Conservation (phyloP, 306 rosid genomes). For the Lathyrus sativus region DNA sequence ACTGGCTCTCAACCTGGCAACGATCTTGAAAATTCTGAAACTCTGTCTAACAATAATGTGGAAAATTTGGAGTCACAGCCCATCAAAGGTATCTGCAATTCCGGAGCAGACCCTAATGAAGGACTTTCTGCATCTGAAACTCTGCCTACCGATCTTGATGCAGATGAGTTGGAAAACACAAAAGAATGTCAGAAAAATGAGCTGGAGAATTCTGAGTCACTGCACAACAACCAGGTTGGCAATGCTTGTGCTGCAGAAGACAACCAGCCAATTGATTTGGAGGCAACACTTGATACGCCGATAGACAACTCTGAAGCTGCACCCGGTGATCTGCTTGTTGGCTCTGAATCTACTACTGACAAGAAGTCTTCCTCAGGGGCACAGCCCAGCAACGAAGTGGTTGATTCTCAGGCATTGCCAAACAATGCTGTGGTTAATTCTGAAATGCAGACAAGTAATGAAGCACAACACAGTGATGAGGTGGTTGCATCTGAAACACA, state of each 20-base stretch:
- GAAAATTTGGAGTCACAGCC: conserved; percentile 23
- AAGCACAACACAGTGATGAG: conserved; percentile 6
- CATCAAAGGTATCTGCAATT: conserved; percentile 30
- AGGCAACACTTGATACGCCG: not conserved
- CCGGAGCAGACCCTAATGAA: conserved; percentile 20
- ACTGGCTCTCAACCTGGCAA: conserved; percentile 28
- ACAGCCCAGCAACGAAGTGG: conserved; percentile 3
- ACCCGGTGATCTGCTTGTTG: not conserved
- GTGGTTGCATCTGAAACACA: conserved; percentile 28
- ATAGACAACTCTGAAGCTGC: conserved; percentile 28
- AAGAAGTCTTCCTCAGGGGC: conserved; percentile 19
- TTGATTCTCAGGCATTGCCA: conserved; percentile 12
- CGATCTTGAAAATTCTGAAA: conserved; percentile 25
- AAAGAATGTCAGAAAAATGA: conserved; percentile 2
- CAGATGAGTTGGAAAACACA: conserved; percentile 13
- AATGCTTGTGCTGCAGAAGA: conserved; percentile 23
- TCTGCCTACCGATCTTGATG: conserved; percentile 28
- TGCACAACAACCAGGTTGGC: not conserved
- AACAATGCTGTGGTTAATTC: not conserved
- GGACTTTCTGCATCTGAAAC: conserved; percentile 26
- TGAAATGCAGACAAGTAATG: conserved; percentile 8
- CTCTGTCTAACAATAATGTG: conserved; percentile 25
- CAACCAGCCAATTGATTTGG: conserved; percentile 20
- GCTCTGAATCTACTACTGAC: conserved; percentile 8
- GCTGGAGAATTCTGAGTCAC: conserved; percentile 24